Base-by-base conservation (phyloP, 345 rosid species). In the Populus pruinosa region DNA sequence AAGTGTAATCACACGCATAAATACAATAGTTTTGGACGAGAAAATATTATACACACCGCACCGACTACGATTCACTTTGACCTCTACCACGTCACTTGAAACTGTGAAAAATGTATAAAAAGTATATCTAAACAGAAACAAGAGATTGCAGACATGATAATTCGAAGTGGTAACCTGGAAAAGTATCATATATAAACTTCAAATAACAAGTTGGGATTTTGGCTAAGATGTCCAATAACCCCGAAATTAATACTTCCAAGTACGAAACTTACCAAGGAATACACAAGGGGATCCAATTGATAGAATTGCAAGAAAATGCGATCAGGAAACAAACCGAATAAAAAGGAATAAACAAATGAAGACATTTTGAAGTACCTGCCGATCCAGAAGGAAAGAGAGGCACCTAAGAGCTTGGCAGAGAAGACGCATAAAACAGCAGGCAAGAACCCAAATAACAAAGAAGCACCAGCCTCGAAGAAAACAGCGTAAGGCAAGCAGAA, bases 391-490 rank as follows among this genome's bases (percentile, higher is more conserved):
- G 98, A 96, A 77, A 92, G 91, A 25, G 99, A 92, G 80, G 96
- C 97, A 2, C 96, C 99, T 39, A 96, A 85, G 65, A 93, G 55
- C 81, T 96, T 93, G 68, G 98, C 93, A 16, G 87, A 85, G 77
- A 93, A 91, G 67, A 93, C 93, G 77, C 96, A 90, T 77, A 90
- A 74, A 20, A 93, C 91, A 11, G 94, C 97, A 0, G 94, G 94
- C 74, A 92, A 55, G 85, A 96, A 96, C 4, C 98, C 98, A 75
- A 96, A 96, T 47, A 96, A 87, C 11, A 91, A 75, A 70, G 98
- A 87, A 73, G 99, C 96, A 6, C 87, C 97, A 6, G 98, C 97
- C 85, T 93, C 98, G 36, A 93, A 90, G 92, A 93, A 93, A 67
- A 96, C 85, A 36, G 98, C 99, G 75, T 79, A 88, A 38, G 98